phyloP scores from a whole-genome alignment of 768 basidiomycete species.

The Trametes villosa region DNA sequence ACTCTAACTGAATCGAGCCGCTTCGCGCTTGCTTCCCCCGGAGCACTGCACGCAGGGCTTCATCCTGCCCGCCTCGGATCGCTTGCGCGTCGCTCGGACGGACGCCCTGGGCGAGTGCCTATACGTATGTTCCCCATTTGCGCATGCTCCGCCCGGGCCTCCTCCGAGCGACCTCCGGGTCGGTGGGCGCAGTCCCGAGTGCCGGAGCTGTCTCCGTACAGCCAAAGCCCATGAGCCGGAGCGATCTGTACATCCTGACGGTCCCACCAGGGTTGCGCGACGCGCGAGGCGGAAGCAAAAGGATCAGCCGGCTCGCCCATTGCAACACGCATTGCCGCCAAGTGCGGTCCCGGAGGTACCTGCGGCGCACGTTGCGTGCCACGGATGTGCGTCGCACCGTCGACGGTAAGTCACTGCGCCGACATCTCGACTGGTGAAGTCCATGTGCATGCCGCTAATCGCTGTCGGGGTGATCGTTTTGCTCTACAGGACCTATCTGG shows the following conservation, averaged over 20 bases:
- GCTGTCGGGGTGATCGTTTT: too few relatives aligned
- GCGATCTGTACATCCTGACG: neutral
- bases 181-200: slow-evolving; percentile 5
- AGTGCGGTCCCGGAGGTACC: too few relatives aligned
- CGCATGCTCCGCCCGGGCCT: neutral
- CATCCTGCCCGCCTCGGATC: slow-evolving; percentile 3
- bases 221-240: neutral
- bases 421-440: too few relatives aligned
- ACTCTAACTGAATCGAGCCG: neutral
- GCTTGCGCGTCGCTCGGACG: neutral
- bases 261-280: too few relatives aligned
- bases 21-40: neutral
- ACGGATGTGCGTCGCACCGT: too few relatives aligned
- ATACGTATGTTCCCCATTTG: neutral
- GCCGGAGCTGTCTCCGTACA: neutral
- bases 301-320: neutral
- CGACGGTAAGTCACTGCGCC: too few relatives aligned
- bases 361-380: too few relatives aligned
- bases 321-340: neutral
- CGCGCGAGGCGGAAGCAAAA: neutral
- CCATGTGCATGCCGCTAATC: too few relatives aligned
- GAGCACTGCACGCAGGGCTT: slow-evolving; percentile 10
- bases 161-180: neutral
- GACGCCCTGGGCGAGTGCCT: neutral
- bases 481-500: too few relatives aligned